Evolutionary conservation across 495 filamentous ascomycete species (phyloP), one percentile per base, ranked within the genome.

Genomic region (Penicillium angulare): DNA sequence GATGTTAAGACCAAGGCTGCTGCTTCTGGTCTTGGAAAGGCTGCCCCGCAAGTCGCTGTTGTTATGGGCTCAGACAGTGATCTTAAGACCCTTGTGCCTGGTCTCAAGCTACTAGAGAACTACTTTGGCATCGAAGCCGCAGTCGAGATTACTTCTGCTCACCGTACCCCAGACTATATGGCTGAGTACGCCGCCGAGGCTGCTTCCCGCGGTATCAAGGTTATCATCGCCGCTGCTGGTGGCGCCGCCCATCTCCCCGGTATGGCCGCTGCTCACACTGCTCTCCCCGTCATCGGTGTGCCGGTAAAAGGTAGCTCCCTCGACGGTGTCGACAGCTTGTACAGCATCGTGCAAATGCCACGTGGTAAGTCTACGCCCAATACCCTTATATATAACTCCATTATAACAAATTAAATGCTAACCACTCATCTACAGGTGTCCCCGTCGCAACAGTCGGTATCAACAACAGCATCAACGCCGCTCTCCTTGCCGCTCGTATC

Each of bases 51-150:
- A 5, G 85, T 97, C 7, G 86, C 86, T 7, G 85, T 98, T 7
- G 89, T 90, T 29, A 96, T 96, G 89, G 93, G 93, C 51, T 97
- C 93, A 5, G 91, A 96, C 73, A 93, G 88, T 32, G 93, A 98
- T 67, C 82, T 96, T 15, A 84, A 85, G 29, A 83, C 87, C 10
- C 81, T 97, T 13, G 80, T 83, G 18, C 83, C 87, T 1, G 89
- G 87, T 13, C 75, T 95, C 32, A 82, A 88, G 52, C 79, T 96
- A 31, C 79, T 98, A 31, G 73, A 80, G 23, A 79, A 84, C 27
- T 70, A 68, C 60, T 87, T 98, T 59, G 74, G 76, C 13, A 86
- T 97, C 36, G 84, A 89, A 9, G 88, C 82, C 61, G 80, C 83
- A 16, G 79, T 86, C 16, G 86, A 86, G 47, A 95, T 98, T 69